Percentiles rank a stretch among this genome's conserved stretches.
phyloP scores from a whole-genome alignment of 805 yeast genomes.

The Wickerhamiella siamensis region DNA sequence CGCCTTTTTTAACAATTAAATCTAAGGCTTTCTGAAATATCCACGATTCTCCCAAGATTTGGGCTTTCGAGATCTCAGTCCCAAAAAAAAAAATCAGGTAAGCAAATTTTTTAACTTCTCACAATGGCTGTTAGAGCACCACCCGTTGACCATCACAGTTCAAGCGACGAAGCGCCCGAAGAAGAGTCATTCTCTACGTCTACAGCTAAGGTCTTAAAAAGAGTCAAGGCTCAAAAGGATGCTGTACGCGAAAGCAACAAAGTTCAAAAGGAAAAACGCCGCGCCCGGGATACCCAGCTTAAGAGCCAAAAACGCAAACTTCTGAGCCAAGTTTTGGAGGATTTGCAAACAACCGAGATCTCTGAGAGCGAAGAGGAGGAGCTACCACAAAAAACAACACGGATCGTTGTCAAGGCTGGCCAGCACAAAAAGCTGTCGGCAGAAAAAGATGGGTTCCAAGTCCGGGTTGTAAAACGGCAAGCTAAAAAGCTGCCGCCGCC shows the following conservation, averaged over 20 bases:
- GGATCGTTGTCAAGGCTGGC: neutral
- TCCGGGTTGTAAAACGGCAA: conserved; percentile 15
- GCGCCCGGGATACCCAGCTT: conserved; percentile 17
- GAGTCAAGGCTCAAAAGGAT: conserved; percentile 8
- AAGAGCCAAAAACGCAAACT: conserved; percentile 17
- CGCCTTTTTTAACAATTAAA: neutral
- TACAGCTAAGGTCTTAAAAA: conserved; percentile 5
- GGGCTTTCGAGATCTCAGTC: neutral
- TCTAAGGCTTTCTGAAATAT: too few species aligned
- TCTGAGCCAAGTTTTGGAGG: conserved; percentile 18
- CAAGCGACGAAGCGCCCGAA: conserved; percentile 26
- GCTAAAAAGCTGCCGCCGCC: conserved; percentile 20
- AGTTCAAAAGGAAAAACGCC: conserved; percentile 18
- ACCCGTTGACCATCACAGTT: conserved; percentile 1
- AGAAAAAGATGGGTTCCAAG: conserved; percentile 17
- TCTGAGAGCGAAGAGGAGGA: conserved; percentile 8
- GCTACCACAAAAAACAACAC: neutral
- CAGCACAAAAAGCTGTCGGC: conserved; percentile 4
- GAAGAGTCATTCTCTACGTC: conserved; percentile 21
- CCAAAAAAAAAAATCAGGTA: conserved; percentile 2
- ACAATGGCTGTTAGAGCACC: conserved; percentile 1
- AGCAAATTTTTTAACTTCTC: neutral
- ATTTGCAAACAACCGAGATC: conserved; percentile 8
- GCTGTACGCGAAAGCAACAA: conserved; percentile 6
- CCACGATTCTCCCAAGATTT: too few species aligned